These are phyloP conservation scores for Hypoxylon intermedium DNA, from an alignment of 495 filamentous ascomycete genomes.

Conservation along the genomic window DNA sequence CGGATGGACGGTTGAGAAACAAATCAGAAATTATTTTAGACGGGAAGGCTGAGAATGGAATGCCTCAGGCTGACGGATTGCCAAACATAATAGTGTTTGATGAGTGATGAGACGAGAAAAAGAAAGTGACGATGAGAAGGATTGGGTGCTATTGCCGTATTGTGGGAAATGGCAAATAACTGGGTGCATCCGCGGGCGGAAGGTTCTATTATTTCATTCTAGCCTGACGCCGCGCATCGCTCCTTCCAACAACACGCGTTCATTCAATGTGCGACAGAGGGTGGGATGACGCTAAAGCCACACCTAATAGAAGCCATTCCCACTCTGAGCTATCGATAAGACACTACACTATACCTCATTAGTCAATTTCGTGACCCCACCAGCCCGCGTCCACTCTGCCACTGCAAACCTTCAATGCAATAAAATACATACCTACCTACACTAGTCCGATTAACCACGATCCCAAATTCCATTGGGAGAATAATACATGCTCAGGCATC, in stretches of 20 bases:
- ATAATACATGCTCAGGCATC: slow-evolving; percentile 36
- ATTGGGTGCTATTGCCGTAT: no score
- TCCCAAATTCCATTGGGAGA: background rate
- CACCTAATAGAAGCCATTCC: slow-evolving; percentile 1
- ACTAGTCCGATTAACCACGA: background rate
- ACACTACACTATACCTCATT: background rate
- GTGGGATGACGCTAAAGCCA: slow-evolving; percentile 14
- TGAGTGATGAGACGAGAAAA: no score
- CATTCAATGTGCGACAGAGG: slow-evolving; percentile 10
- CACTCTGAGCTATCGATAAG: slow-evolving; percentile 22
- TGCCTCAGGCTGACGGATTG: no score
- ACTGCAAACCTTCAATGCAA: slow-evolving; percentile 15
- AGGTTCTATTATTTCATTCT: slow-evolving; percentile 1
- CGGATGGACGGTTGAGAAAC: no score
- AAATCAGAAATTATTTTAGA: no score
- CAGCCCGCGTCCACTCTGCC: slow-evolving; percentile 3
- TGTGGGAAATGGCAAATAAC: no score
- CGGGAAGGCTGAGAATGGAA: no score
- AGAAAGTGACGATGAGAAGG: no score
- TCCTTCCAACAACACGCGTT: slow-evolving; percentile 33
- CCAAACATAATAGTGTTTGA: no score
- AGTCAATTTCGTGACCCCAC: slow-evolving; percentile 15
- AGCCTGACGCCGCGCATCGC: slow-evolving; percentile 27
- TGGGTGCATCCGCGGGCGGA: background rate
- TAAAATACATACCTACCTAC: background rate